A percentile compares a stretch with the other conserved stretches of the same genome.
phyloP scores from a whole-genome alignment of 2,329 filamentous ascomycete genomes.

The Coniochaeta sp. region DNA sequence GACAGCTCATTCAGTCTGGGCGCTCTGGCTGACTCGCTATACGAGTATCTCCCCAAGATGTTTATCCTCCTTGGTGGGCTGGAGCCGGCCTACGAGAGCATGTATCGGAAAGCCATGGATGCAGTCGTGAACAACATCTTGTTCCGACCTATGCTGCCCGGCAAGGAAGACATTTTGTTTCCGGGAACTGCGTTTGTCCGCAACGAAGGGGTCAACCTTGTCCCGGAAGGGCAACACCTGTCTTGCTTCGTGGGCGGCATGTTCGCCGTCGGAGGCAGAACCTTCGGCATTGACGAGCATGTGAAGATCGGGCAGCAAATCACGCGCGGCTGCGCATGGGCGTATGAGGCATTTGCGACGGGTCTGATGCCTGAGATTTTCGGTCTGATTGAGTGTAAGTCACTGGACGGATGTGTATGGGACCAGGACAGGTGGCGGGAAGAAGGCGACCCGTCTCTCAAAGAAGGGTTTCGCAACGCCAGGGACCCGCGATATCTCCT shows the following conservation, averaged over 20 bases:
- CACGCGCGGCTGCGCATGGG: slow-evolving; percentile 50
- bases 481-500: slow-evolving; percentile 40
- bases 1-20: slow-evolving; percentile 42
- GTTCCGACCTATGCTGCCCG: slow-evolving; percentile 60
- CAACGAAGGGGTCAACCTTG: slow-evolving; percentile 16
- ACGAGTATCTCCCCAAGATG: slow-evolving; percentile 55
- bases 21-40: slow-evolving; percentile 46
- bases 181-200: slow-evolving; percentile 31
- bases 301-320: slow-evolving; percentile 38
- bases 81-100: slow-evolving; percentile 49
- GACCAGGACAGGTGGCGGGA: slow-evolving; percentile 24
- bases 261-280: slow-evolving; percentile 34
- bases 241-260: slow-evolving; percentile 42
- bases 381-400: slow-evolving; percentile 32
- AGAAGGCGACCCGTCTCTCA: slow-evolving; percentile 15
- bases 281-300: slow-evolving; percentile 36
- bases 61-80: slow-evolving; percentile 59
- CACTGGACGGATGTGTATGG: slow-evolving; percentile 23
- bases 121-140: slow-evolving; percentile 55
- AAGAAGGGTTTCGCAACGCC: slow-evolving; percentile 17
- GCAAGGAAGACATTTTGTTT: slow-evolving; percentile 56
- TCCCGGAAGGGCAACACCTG: slow-evolving; percentile 31
- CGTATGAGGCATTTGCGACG: slow-evolving; percentile 43
- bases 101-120: slow-evolving; percentile 56
- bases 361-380: slow-evolving; percentile 55